Conservation (phyloP, 176 grass and related monocot species). For the Cenchrus fungigraminus region DNA sequence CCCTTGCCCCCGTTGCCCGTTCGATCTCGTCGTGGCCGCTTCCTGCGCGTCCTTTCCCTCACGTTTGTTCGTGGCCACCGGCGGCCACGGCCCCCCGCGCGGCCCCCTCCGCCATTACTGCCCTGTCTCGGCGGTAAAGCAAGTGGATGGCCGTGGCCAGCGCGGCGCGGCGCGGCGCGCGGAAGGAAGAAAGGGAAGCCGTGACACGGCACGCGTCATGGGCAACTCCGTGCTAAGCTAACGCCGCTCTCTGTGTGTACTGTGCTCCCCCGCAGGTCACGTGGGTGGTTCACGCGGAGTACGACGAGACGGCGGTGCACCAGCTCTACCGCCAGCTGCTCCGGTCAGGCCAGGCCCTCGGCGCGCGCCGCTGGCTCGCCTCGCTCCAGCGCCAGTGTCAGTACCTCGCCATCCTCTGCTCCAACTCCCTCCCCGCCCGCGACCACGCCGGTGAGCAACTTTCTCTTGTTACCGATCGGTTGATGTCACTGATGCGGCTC, state of each 20-base stretch:
- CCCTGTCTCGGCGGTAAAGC: conserved; percentile 42
- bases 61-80: neutral
- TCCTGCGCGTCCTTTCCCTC: conserved; percentile 22
- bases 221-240: neutral
- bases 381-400: conserved; percentile 74
- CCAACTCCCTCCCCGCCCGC: conserved; percentile 47
- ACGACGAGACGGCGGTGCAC: conserved; percentile 65
- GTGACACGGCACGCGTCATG: conserved; percentile 6
- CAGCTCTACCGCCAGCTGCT: conserved; percentile 69
- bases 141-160: conserved; percentile 19
- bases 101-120: conserved; percentile 46
- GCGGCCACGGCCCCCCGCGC: neutral
- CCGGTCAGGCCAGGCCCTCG: conserved; percentile 69
- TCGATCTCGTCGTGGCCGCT: neutral
- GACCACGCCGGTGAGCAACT: conserved; percentile 54
- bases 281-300: conserved; percentile 79
- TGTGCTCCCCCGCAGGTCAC: conserved; percentile 52
- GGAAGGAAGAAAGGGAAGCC: neutral
- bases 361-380: conserved; percentile 69
- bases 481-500: too few species aligned
- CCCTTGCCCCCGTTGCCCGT: neutral
- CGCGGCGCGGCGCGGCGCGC: neutral
- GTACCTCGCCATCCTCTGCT: conserved; percentile 69
- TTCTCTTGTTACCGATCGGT: too few species aligned
- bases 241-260: neutral